phyloP scores from a whole-genome alignment of 2,329 filamentous ascomycete species.

The Elsinoe necatrix region DNA sequence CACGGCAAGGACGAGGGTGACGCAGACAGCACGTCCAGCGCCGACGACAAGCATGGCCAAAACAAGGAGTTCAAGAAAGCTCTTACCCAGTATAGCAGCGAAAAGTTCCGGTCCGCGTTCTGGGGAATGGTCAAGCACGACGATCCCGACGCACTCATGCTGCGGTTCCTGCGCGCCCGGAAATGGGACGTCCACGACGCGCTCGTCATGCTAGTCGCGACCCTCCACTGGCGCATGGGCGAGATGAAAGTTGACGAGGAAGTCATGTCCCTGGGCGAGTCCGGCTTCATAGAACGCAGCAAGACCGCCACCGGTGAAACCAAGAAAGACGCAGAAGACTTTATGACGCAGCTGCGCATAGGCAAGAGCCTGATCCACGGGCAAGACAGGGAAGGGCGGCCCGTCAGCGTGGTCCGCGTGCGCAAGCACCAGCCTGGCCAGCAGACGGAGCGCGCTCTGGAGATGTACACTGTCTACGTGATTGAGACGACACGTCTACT shows the following conservation, averaged over 20 bases:
- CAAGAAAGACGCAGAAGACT: constrained; percentile 66
- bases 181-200: constrained; percentile 96
- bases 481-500: constrained; percentile 92
- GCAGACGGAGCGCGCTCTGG: constrained; percentile 71
- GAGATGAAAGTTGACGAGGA: constrained; percentile 87
- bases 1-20: constrained; percentile 29
- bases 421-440: constrained; percentile 74
- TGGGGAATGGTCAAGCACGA: constrained; percentile 96
- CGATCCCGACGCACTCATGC: constrained; percentile 73
- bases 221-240: constrained; percentile 78
- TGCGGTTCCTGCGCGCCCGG: constrained; percentile 78
- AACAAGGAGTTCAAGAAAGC: constrained; percentile 79
- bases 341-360: constrained; percentile 73
- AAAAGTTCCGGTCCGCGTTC: constrained; percentile 69
- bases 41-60: constrained; percentile 84
- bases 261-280: constrained; percentile 71
- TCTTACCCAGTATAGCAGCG: constrained; percentile 65
- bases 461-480: constrained; percentile 83
- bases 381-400: constrained; percentile 70
- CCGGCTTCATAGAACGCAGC: constrained; percentile 52
- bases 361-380: constrained; percentile 94
- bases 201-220: constrained; percentile 86
- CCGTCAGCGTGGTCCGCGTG: constrained; percentile 78
- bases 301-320: constrained; percentile 50
- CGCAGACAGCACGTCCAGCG: constrained; percentile 35